These are phyloP conservation scores for Aspergillus sp. DNA, from an alignment of 2,329 filamentous ascomycete genomes.

Conservation along the genomic window DNA sequence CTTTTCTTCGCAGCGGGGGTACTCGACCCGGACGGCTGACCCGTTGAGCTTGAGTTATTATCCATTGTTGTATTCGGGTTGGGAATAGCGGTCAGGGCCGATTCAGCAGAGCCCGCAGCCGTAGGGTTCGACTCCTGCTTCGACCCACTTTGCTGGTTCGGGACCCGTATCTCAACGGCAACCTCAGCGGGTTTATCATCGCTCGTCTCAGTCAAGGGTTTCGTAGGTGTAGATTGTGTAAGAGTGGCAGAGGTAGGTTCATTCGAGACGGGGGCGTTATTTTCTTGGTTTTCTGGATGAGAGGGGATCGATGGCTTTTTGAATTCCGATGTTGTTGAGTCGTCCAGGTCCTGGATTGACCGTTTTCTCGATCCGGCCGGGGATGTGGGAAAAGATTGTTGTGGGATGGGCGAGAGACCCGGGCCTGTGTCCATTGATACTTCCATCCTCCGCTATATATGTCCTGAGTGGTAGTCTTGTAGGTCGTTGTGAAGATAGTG, in stretches of 20 bases:
- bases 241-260: background rate
- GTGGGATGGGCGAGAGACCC: conserved; percentile 15
- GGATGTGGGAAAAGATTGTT: conserved; percentile 10
- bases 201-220: background rate
- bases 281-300: conserved; percentile 17
- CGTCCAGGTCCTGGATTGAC: conserved; percentile 23
- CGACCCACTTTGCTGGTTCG: background rate
- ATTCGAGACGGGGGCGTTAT: conserved; percentile 1
- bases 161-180: background rate
- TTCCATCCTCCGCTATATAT: conserved; percentile 3
- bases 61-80: conserved; percentile 1
- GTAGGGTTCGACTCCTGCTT: too few species aligned
- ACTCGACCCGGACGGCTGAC: background rate
- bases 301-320: conserved; percentile 5
- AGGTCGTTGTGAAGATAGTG: background rate
- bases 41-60: conserved; percentile 5
- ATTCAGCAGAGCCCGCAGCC: background rate
- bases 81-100: background rate
- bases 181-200: background rate
- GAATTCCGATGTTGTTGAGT: conserved; percentile 4
- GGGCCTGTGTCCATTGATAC: conserved; percentile 16
- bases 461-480: too few species aligned
- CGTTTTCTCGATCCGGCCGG: conserved; percentile 21
- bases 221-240: background rate
- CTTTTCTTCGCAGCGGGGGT: conserved; percentile 23